phyloP scores from a whole-genome alignment of 2,329 filamentous ascomycete genomes.

The Geosmithia flava region DNA sequence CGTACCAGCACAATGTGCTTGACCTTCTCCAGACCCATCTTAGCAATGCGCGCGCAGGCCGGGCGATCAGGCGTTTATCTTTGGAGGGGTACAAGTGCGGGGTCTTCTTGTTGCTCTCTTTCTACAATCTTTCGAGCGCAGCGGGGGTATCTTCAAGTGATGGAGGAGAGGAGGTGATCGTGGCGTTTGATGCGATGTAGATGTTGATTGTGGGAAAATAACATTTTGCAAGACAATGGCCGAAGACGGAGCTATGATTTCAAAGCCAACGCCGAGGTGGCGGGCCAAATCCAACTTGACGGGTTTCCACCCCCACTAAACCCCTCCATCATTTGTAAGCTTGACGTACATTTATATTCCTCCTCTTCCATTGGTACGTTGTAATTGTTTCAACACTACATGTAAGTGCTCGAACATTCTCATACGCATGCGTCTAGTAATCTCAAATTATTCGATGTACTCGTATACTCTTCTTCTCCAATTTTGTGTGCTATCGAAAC shows the following conservation, averaged over 20 bases:
- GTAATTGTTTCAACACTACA: too few species aligned
- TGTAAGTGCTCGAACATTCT: too few species aligned
- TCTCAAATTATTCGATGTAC: too few species aligned
- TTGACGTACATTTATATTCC: not conserved
- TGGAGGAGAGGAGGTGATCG: not conserved
- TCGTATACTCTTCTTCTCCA: too few species aligned
- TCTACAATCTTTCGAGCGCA: not conserved
- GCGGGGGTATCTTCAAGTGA: not conserved
- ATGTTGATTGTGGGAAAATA: not conserved
- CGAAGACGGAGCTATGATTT: not conserved
- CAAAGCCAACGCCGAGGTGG: not conserved
- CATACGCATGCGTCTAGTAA: too few species aligned
- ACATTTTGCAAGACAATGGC: not conserved
- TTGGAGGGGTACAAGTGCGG: not conserved
- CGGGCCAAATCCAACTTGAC: not conserved
- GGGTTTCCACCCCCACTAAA: not conserved
- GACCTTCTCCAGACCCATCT: slow-evolving; percentile 38
- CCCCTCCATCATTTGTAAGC: not conserved
- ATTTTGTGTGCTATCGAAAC: too few species aligned
- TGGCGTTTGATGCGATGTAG: not conserved
- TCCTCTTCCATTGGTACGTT: not conserved
- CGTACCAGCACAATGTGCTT: slow-evolving; percentile 66
- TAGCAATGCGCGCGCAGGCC: not conserved
- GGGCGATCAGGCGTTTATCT: not conserved
- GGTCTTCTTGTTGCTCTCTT: not conserved